These are phyloP conservation scores for Trichoderma semiorbis DNA, from an alignment of 2,329 filamentous ascomycete species.

Conservation along the genomic window DNA sequence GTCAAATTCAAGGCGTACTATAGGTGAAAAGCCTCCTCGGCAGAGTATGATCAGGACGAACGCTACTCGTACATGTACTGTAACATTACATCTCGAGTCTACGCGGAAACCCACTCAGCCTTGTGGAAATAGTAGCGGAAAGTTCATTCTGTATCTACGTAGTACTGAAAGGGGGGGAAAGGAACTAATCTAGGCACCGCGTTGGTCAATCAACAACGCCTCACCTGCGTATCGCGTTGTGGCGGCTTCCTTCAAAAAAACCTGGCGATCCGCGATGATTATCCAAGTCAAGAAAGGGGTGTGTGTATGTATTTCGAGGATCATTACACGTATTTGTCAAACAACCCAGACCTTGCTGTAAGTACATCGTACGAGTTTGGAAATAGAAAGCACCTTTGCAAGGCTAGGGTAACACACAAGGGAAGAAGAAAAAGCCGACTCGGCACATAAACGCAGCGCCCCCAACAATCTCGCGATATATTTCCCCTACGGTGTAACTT, in stretches of 20 bases:
- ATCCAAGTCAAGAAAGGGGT: background rate
- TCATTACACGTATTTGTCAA: background rate
- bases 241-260: background rate
- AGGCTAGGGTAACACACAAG: background rate
- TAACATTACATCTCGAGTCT: background rate
- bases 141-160: background rate
- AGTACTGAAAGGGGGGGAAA: no score
- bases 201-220: background rate
- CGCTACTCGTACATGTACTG: background rate
- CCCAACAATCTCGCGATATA: background rate
- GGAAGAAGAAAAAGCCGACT: background rate
- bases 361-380: background rate
- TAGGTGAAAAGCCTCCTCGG: background rate
- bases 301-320: no score
- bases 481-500: background rate
- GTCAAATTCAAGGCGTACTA: background rate
- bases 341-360: background rate
- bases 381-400: background rate
- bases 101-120: background rate
- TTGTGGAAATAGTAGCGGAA: background rate
- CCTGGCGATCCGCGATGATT: background rate
- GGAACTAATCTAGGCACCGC: background rate
- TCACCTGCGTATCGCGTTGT: background rate
- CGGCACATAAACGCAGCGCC: background rate
- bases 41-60: background rate